A percentile compares a stretch with the other conserved stretches of the same genome.
Evolutionary conservation across 1,284 basidiomycete species (phyloP).

Genomic region (Tilletia horrida): DNA sequence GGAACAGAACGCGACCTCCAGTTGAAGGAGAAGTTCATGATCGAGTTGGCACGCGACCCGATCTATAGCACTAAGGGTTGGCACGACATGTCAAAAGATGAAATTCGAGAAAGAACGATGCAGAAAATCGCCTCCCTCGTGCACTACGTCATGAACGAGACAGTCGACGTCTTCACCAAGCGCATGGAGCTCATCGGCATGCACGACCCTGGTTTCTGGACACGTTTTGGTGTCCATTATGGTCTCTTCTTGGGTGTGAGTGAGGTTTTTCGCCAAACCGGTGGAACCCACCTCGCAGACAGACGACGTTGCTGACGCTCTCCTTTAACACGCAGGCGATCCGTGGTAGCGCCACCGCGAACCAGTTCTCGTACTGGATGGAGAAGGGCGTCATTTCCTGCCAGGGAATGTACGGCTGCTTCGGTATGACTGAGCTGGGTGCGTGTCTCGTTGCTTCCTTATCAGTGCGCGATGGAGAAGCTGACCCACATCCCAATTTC

Average conservation of each 20-base stretch:
- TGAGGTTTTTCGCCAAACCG: constrained; percentile 54
- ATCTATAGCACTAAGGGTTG: constrained; percentile 61
- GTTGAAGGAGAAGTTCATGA: constrained; percentile 57
- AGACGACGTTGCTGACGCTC: not conserved
- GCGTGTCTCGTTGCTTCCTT: not conserved
- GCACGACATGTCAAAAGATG: constrained; percentile 62
- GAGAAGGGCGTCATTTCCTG: constrained; percentile 61
- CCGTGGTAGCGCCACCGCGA: constrained; percentile 47
- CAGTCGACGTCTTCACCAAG: constrained; percentile 57
- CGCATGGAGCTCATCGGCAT: constrained; percentile 60
- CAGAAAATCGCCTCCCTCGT: constrained; percentile 40
- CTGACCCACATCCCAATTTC: not conserved
- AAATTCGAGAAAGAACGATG: constrained; percentile 57
- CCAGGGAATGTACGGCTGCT: constrained; percentile 62
- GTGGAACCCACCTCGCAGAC: not conserved
- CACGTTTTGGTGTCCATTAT: constrained; percentile 61
- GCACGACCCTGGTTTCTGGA: constrained; percentile 62
- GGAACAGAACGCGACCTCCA: constrained; percentile 52
- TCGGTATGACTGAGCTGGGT: constrained; percentile 60
- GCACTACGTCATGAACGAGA: constrained; percentile 50
- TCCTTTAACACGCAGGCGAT: constrained; percentile 24
- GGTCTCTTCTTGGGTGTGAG: constrained; percentile 59
- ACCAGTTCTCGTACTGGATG: constrained; percentile 61
- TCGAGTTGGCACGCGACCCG: constrained; percentile 60
- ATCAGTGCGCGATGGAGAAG: constrained; percentile 24